Percentiles rank a stretch among this genome's conserved stretches.
Evolutionary conservation across 2,329 filamentous ascomycete species (phyloP).

Genomic region (Colletotrichum sp.): DNA sequence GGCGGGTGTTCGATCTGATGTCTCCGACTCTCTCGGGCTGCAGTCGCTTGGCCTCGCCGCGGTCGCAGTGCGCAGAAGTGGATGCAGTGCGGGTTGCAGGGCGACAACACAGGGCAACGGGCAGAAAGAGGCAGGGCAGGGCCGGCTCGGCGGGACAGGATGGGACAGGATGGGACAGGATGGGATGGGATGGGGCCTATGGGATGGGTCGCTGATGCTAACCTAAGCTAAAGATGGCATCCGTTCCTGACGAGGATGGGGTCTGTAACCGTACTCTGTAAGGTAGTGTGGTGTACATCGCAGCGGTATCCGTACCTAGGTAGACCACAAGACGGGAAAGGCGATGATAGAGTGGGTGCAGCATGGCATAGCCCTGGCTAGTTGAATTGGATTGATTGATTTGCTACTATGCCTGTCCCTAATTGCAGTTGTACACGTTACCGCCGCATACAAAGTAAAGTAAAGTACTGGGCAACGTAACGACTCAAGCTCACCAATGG

Average conservation of each 20-base stretch:
- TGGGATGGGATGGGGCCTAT: not conserved
- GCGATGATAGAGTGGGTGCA: not conserved
- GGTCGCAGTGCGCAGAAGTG: not conserved
- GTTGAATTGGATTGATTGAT: not conserved
- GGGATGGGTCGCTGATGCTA: not conserved
- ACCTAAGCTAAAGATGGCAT: not conserved
- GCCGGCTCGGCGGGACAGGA: not conserved
- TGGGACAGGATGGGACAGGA: not conserved
- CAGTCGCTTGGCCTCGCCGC: not conserved
- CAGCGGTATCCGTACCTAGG: not conserved
- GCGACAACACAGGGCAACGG: not conserved
- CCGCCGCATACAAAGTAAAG: not conserved
- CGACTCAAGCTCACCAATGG: not conserved
- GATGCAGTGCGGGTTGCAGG: not conserved
- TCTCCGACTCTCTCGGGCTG: not conserved
- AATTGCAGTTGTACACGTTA: not conserved
- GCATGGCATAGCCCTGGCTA: not conserved
- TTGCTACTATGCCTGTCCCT: not conserved
- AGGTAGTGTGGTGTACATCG: not conserved
- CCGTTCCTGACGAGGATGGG: not conserved
- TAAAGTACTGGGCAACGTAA: not conserved
- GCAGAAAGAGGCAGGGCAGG: not conserved
- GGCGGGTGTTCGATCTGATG: constrained; percentile 14
- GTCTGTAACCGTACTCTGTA: not conserved
- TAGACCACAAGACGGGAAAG: not conserved